Percentiles rank a stretch among this genome's conserved stretches.
Evolutionary conservation across 2,329 filamentous ascomycete species (phyloP).

Genomic region (Aspergillus intermedius): DNA sequence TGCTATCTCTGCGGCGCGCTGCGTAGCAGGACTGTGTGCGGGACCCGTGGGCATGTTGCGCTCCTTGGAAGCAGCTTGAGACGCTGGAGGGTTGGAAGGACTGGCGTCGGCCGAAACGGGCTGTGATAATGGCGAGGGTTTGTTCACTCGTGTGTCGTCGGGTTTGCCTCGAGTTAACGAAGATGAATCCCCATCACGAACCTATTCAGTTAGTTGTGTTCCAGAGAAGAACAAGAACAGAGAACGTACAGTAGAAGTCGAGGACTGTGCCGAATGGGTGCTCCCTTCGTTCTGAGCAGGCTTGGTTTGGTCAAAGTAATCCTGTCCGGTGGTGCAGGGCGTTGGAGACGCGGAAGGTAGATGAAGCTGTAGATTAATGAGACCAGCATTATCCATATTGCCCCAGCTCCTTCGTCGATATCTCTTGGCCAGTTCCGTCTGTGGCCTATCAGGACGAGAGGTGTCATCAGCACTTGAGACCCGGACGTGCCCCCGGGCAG

Average conservation of each 20-base stretch:
- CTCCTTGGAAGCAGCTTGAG: conserved; percentile 16
- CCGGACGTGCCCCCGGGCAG: conserved; percentile 44
- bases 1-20: conserved; percentile 79
- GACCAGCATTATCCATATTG: conserved; percentile 47
- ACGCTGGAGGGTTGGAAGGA: conserved; percentile 12
- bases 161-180: conserved; percentile 40
- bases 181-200: neutral
- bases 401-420: conserved; percentile 80
- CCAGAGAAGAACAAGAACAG: neutral
- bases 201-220: neutral
- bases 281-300: conserved; percentile 55
- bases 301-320: conserved; percentile 27
- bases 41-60: conserved; percentile 27
- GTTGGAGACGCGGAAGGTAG: conserved; percentile 26
- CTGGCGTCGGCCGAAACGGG: conserved; percentile 49
- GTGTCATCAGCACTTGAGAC: conserved; percentile 64
- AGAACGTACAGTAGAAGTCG: conserved; percentile 27
- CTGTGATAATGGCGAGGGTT: conserved; percentile 68
- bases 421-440: conserved; percentile 65
- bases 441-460: conserved; percentile 45
- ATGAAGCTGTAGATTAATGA: conserved; percentile 30
- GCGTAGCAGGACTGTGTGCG: conserved; percentile 62
- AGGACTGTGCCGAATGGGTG: conserved; percentile 45
- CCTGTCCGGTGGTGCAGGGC: conserved; percentile 26
- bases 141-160: conserved; percentile 57